Evolutionary conservation across 2,329 filamentous ascomycete species (phyloP).

Genomic region (Chaetomiaceae sp.): DNA sequence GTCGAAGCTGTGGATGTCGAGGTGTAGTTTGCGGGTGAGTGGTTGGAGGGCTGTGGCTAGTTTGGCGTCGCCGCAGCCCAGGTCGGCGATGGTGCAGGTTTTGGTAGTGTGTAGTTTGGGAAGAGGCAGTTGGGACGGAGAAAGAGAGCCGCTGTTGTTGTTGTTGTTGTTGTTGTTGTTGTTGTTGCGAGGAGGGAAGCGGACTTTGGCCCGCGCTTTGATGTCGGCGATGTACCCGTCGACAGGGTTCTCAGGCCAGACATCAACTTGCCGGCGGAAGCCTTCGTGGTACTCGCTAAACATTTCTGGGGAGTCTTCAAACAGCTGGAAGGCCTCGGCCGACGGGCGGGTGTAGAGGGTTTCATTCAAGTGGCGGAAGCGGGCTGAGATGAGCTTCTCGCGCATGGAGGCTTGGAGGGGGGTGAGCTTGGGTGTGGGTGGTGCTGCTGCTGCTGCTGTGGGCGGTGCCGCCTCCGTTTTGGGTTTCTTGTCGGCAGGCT

Average conservation of each 20-base stretch:
- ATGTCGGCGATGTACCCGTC: conserved; percentile 77
- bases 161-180: conserved; percentile 31
- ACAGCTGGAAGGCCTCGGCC: conserved; percentile 73
- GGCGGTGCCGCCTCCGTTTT: conserved; percentile 23
- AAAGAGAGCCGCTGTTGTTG: conserved; percentile 33
- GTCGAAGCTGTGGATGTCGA: conserved; percentile 81
- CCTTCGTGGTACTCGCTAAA: conserved; percentile 95
- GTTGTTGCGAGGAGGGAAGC: conserved; percentile 27
- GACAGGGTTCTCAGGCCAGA: conserved; percentile 96
- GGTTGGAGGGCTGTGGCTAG: conserved; percentile 66
- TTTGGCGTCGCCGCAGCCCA: conserved; percentile 89
- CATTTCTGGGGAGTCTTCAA: conserved; percentile 82
- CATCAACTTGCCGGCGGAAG: conserved; percentile 89
- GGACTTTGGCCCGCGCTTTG: conserved; percentile 52
- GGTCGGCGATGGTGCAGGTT: conserved; percentile 75
- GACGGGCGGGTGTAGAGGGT: conserved; percentile 93
- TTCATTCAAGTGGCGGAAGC: conserved; percentile 96
- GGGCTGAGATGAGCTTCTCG: conserved; percentile 87
- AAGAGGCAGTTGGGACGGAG: conserved; percentile 31
- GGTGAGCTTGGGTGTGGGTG: conserved; percentile 63
- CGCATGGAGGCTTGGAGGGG: conserved; percentile 92
- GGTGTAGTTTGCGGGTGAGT: conserved; percentile 60
- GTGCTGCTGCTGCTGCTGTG: conserved; percentile 33
- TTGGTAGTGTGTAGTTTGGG: conserved; percentile 69
- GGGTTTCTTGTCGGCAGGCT: conserved; percentile 28